phyloP scores from a whole-genome alignment of 1,284 basidiomycete genomes.

The Malassezia cuniculi region DNA sequence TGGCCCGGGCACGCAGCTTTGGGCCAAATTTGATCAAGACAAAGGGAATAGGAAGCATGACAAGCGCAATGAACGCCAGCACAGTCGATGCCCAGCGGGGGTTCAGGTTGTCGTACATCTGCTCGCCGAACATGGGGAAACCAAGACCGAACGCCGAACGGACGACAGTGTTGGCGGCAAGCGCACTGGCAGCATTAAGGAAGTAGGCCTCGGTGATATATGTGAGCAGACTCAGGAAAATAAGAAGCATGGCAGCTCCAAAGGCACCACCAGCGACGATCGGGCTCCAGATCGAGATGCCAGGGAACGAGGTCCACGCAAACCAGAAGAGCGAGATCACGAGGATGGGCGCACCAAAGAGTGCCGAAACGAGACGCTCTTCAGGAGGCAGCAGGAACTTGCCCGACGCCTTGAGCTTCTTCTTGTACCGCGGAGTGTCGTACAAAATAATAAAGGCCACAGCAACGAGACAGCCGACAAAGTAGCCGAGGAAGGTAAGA shows the following conservation, averaged over 20 bases:
- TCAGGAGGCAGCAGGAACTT: slow-evolving; percentile 21
- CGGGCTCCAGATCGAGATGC: slow-evolving; percentile 47
- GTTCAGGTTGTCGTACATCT: slow-evolving; percentile 53
- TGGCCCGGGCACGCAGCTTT: slow-evolving; percentile 47
- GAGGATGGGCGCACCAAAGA: slow-evolving; percentile 43
- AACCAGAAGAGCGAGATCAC: slow-evolving; percentile 47
- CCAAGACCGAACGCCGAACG: slow-evolving; percentile 55
- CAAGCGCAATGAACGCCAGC: slow-evolving; percentile 58
- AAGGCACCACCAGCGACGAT: slow-evolving; percentile 49
- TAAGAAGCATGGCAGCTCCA: slow-evolving; percentile 49
- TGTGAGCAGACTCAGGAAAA: slow-evolving; percentile 51
- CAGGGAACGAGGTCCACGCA: slow-evolving; percentile 28
- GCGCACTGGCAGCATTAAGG: slow-evolving; percentile 49
- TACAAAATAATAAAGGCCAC: slow-evolving; percentile 20
- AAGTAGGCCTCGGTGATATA: slow-evolving; percentile 51
- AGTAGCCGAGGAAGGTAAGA: slow-evolving; percentile 42
- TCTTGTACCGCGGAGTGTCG: slow-evolving; percentile 31
- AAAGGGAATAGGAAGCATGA: slow-evolving; percentile 59
- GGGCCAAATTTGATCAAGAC: slow-evolving; percentile 48
- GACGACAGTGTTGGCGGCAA: slow-evolving; percentile 58
- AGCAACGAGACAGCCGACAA: slow-evolving; percentile 32
- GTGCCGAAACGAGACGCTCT: slow-evolving; percentile 29
- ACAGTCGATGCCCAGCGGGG: slow-evolving; percentile 63
- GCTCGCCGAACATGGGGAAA: slow-evolving; percentile 48
- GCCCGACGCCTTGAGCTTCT: slow-evolving; percentile 13